Conservation (phyloP, 352 stramenopile species). For the Phytopythium aichiense region DNA sequence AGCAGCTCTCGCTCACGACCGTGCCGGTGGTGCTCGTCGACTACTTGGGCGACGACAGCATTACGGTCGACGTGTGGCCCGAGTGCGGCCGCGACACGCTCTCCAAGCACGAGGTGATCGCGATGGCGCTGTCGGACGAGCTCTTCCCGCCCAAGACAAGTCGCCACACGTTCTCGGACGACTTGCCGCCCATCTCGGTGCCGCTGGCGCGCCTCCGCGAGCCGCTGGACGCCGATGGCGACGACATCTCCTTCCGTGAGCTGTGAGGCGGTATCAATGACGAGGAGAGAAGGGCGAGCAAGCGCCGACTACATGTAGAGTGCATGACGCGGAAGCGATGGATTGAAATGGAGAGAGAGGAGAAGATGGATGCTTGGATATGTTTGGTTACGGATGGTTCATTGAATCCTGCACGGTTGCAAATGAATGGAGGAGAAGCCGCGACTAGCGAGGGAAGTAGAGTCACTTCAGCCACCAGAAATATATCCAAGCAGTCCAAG, state of each 20-base stretch:
- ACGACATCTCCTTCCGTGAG: conserved; percentile 7
- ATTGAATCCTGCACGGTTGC: background rate
- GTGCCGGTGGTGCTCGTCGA: conserved; percentile 80
- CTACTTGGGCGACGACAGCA: conserved; percentile 78
- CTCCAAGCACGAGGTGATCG: conserved; percentile 80
- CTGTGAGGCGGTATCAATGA: background rate
- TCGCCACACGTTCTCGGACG: conserved; percentile 81
- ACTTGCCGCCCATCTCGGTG: conserved; percentile 80
- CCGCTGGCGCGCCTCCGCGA: conserved; percentile 53
- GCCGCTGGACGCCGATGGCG: conserved; percentile 31
- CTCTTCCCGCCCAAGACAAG: conserved; percentile 86
- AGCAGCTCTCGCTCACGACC: conserved; percentile 58
- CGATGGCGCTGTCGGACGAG: conserved; percentile 77
- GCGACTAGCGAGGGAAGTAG: background rate
- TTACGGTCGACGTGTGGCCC: conserved; percentile 85
- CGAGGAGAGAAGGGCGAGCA: background rate
- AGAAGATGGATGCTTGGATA: background rate
- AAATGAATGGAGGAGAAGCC: background rate
- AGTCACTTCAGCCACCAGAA: background rate
- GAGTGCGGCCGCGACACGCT: conserved; percentile 78
- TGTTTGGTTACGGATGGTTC: background rate
- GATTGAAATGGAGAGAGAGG: background rate
- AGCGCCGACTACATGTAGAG: background rate
- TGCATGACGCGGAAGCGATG: background rate
- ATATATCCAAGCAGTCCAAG: conserved; percentile 7